Base-by-base conservation (phyloP, 495 filamentous ascomycete species). In the Tuber brumale region DNA sequence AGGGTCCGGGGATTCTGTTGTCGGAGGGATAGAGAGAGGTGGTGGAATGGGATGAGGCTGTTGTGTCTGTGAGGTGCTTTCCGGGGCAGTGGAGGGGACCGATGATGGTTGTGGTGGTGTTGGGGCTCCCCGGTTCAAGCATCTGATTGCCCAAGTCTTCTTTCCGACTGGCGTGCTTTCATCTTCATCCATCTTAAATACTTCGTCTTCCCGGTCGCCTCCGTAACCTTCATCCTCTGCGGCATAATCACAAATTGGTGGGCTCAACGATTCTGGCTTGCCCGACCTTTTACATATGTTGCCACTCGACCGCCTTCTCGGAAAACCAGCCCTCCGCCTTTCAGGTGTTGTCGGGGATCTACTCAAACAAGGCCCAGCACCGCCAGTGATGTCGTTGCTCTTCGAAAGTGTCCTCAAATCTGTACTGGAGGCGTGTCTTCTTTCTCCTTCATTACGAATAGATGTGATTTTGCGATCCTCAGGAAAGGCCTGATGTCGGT, bases 181-280 rank as follows among this genome's bases (percentile, higher is more conserved):
- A 74, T 83, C 82, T 18, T 83, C 82, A 76, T 93, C 92, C 91
- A 94, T 93, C 12, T 88, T 78, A 80, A 94, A 94, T 10, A 92
- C 87, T 31, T 91, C 91, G 76, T 93, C 89, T 79, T 94, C 94
- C 45, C 85, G 86, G 81, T 95, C 92, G 21, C 89, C 92, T 77
- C 92, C 90, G 84, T 97, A 96, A 9, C 90, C 93, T 66, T 92
- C 92, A 74, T 97, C 89, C 77, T 90, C 80, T 8, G 43, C 77
- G 70, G 66, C 69, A 80, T 74, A 80, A 48, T 71, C 75, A 39
- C 77, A 45, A 66, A 73, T 61, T 7, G 57, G 57, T 5, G 73
- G 76, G 37, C 78, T 79, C 70, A 80, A 70, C 61, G 73, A 79
- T 46, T 37, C 73, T 23, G 73, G 72, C 44, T 73, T 79, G 61